Evolutionary conservation across 2,329 filamentous ascomycete species (phyloP), one percentile per base, ranked within the genome.

Genomic region (Epichloe coenophiala): DNA sequence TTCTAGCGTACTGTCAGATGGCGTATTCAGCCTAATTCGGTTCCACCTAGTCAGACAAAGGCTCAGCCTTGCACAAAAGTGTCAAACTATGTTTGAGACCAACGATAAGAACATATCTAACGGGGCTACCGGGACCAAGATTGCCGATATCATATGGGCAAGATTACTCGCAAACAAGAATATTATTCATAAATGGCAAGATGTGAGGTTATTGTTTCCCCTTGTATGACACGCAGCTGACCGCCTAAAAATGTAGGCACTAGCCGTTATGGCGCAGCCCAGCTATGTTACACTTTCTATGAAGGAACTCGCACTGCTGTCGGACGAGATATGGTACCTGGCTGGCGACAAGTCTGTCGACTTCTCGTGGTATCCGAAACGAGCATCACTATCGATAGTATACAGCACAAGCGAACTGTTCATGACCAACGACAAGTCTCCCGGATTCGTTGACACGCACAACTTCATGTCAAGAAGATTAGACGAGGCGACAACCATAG

Each of bases 241-340:
- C 35, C 11, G 33, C 23, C 17, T 6, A 9, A 0, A 41, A 13
- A 13, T 21, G 9, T 39, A 93, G 85, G 93, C 91, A 43, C 75
- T 97, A 3, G 89, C 88, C 4, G 73, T 95, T 54, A 95, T 96
- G 86, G 88, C 89, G 4, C 83, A 94, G 52, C 86, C 88, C 0
- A 79, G 76, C 53, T 85, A 91, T 65, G 76, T 94, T 36, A 80
- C 88, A 0, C 70, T 80, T 8, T 90, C 89, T 0, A 64, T 96
- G 3, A 76, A 76, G 43, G 93, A 97, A 69, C 78, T 98, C 4
- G 82, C 85, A 41, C 73, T 78, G 47, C 79, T 98, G 4, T 78
- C 85, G n/a, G 91, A 96, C 65, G 93, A 98, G 66, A 94, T 98
- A 48, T 87, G 86, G 76, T 89, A 86, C 61, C 78, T 95, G 4